Base-by-base conservation (phyloP, 345 rosid genomes). In the Eucalyptus coolabah region DNA sequence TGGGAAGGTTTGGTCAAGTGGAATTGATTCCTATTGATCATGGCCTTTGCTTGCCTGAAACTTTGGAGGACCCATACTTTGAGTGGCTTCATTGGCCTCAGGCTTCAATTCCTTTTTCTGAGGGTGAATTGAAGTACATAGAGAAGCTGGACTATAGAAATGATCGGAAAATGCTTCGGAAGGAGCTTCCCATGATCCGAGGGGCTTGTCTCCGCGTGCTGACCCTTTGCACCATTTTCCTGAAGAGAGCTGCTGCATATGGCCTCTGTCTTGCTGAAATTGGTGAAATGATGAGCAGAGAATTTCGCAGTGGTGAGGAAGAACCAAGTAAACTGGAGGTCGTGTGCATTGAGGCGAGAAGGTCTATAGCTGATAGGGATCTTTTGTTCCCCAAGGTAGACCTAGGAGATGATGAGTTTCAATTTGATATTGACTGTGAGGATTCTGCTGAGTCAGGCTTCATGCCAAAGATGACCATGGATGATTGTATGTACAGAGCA, bases 41-140 rank as follows among this genome's bases (percentile, higher is more conserved):
- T 87, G 99, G 99, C 28, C 97, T 98, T 88, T 97, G 99, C 93
- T 92, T 98, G 91, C 99, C 99, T 8, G 99, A 98, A 93, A 93
- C 97, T 9, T 88, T 98, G 90, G 99, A 98, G 93, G 99, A 98
- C 90, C 99, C 99, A n/a, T 98, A 98, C 89, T 96, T 98, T 15
- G 99, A 98, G 93, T 98, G 99, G 99, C 96, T 98, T 93, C 99
- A 98, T 89, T 98, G 99, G 99, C 99, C 99, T 50, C 99, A 97
- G 90, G 97, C 99, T 28, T 97, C 99, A 24, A 94, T 98, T 88
- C 99, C 99, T 32, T 98, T 98, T 92, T 96, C 99, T 13, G 99
- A 97, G 56, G 99, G 95, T 92, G 99, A 98, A 92, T 96, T 98
- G 83, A 96, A 96, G 42, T 96, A 97, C 83, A 98, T 98, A 69